phyloP scores from a whole-genome alignment of 2,329 filamentous ascomycete species.

The Diplodia corticola region DNA sequence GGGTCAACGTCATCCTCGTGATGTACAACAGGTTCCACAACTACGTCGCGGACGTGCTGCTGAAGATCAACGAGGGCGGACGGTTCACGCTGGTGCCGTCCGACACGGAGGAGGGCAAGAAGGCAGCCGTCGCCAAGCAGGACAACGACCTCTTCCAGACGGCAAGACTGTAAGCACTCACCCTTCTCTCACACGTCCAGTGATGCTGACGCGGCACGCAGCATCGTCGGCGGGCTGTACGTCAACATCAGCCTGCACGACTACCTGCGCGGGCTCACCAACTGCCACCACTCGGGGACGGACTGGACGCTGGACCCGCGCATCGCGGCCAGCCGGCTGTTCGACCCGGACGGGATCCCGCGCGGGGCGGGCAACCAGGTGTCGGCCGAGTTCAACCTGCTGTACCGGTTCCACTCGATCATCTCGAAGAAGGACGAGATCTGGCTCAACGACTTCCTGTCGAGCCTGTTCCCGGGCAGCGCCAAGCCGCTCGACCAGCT shows the following conservation, averaged over 20 bases:
- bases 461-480: constrained; percentile 31
- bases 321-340: constrained; percentile 33
- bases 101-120: constrained; percentile 17
- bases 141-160: constrained; percentile 42
- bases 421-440: constrained; percentile 48
- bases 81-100: constrained; percentile 35
- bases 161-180: constrained; percentile 31
- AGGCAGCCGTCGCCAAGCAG: constrained; percentile 31
- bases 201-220: neutral
- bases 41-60: constrained; percentile 40
- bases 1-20: constrained; percentile 38
- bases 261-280: constrained; percentile 39
- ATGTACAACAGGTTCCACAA: constrained; percentile 45
- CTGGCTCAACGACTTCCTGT: constrained; percentile 46
- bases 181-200: neutral
- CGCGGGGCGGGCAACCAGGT: constrained; percentile 54
- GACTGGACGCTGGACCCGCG: constrained; percentile 49
- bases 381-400: constrained; percentile 55
- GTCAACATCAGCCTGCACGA: constrained; percentile 43
- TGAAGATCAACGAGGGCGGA: constrained; percentile 46
- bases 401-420: constrained; percentile 54
- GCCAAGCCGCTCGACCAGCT: constrained; percentile 27
- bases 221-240: constrained; percentile 37
- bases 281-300: constrained; percentile 44
- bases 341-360: constrained; percentile 34